A percentile compares a stretch with the other conserved stretches of the same genome.
Evolutionary conservation across 2,329 filamentous ascomycete genomes (phyloP).

Genomic region (Curvularia sp.): DNA sequence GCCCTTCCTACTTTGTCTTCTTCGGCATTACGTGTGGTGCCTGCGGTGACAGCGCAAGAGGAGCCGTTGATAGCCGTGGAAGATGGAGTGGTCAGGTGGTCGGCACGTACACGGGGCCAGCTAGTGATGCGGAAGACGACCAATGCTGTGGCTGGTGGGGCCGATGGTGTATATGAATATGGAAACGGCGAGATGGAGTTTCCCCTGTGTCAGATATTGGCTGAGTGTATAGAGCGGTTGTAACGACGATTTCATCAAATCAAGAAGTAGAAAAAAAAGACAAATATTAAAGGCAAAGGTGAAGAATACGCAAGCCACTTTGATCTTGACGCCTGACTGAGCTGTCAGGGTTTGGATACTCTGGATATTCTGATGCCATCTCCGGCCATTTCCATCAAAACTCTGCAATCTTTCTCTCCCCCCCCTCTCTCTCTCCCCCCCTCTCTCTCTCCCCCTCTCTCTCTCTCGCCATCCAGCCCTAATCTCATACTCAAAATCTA

Average conservation of each 20-base stretch:
- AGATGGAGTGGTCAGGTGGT: conserved; percentile 10
- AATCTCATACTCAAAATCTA: conserved; percentile 40
- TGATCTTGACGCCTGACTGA: neutral
- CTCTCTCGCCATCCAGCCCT: neutral
- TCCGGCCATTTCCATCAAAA: neutral
- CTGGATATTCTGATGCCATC: neutral
- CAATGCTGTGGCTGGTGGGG: neutral
- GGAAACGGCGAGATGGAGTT: conserved; percentile 2
- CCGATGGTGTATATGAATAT: neutral
- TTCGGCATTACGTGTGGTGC: neutral
- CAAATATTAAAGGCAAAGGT: neutral
- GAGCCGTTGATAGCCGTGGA: neutral
- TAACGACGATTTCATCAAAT: neutral
- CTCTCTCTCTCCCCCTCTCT: neutral
- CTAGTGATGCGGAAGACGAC: conserved; percentile 12
- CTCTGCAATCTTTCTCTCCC: neutral
- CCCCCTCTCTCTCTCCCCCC: neutral
- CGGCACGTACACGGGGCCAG: neutral
- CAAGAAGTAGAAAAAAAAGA: neutral
- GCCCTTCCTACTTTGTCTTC: neutral
- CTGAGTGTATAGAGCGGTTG: neutral
- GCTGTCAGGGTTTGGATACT: neutral
- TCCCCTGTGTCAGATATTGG: conserved; percentile 11
- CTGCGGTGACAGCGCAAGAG: neutral
- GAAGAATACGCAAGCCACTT: neutral